Evolutionary conservation across 2,329 filamentous ascomycete species (phyloP), one percentile per base, ranked within the genome.

Genomic region (Ophiocordyceps camponoti-rufipedis): DNA sequence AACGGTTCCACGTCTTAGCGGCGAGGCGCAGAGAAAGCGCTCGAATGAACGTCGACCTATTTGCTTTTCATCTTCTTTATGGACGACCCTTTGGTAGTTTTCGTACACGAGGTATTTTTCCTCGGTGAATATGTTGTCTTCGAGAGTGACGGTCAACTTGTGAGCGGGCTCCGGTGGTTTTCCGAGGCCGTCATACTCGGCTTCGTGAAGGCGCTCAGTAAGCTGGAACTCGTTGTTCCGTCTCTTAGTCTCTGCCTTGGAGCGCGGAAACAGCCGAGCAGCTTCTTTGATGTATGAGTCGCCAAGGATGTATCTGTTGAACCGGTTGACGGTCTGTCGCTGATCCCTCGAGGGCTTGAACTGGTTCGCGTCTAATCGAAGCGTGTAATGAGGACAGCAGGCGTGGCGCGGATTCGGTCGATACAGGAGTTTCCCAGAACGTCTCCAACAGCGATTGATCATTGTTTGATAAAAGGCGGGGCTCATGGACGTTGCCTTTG

Each of bases 331-430:
- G 1, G 80, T 71, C 56, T 87, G 81, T 35, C 85, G 71, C 55
- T 91, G 85, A 54, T 85, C 79, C 58, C 75, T 78, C 28, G 75
- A 72, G 6, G 83, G 68, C 51, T 74, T 78, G 62, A 83, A 84
- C 38, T 69, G 64, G 42, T 66, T 60, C 23, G 77, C 75, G 54
- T 85, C 81, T 18, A 88, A 68, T 42, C 83, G 77, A 45, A 91
- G 79, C 1, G 83, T 87, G 59, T 89, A 96, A 57, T 95, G 87
- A 41, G 88, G 87, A 60, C 91, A 98, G 56, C 91, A 98, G 49
- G 86, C 84, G 47, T 78, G 71, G 48, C 73, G 72, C 54, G 85
- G 79, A 60, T 91, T 82, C 13, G 85, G 84, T 49, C 85, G 78
- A 62, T 91, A 91, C 43, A 91, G 66, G 9, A 86, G 67, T 28